These are phyloP conservation scores for Ramichloridium luteum DNA, from an alignment of 2,329 filamentous ascomycete species.

Conservation along the genomic window DNA sequence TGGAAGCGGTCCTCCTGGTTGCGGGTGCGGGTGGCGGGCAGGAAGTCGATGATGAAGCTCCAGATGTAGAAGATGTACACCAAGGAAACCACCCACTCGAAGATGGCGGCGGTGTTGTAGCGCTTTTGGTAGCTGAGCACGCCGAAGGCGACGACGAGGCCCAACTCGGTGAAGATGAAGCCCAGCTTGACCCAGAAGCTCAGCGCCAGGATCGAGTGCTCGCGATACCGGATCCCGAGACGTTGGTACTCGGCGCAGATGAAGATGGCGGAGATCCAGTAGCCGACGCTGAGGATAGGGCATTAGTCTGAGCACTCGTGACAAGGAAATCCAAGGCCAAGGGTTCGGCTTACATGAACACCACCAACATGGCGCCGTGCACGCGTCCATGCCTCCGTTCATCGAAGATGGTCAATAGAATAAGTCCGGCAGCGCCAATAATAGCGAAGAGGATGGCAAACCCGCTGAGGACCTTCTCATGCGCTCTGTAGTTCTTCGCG, in stretches of 20 bases:
- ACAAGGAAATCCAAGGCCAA: background rate
- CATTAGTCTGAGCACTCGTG: constrained; percentile 5
- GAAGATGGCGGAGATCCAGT: constrained; percentile 73
- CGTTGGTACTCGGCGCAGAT: constrained; percentile 85
- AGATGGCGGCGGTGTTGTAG: constrained; percentile 59
- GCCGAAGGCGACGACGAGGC: constrained; percentile 61
- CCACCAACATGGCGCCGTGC: constrained; percentile 63
- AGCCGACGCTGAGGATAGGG: constrained; percentile 43
- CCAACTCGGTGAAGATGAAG: constrained; percentile 72
- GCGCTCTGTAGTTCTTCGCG: constrained; percentile 54
- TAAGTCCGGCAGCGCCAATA: constrained; percentile 65
- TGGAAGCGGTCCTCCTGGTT: constrained; percentile 25
- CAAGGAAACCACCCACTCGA: constrained; percentile 72
- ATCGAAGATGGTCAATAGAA: constrained; percentile 77
- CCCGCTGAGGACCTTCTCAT: constrained; percentile 50
- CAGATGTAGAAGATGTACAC: constrained; percentile 81
- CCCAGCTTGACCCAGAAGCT: constrained; percentile 80
- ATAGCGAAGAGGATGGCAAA: constrained; percentile 57
- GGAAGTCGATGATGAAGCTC: constrained; percentile 68
- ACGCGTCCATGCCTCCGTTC: constrained; percentile 52
- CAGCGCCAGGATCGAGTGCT: constrained; percentile 57
- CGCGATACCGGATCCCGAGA: constrained; percentile 65
- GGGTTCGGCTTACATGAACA: constrained; percentile 59
- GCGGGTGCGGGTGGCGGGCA: constrained; percentile 59
- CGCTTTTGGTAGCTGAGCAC: constrained; percentile 23